Evolutionary conservation across 441 rosid genomes (phyloP).

Genomic region (Bruguiera hainesii): DNA sequence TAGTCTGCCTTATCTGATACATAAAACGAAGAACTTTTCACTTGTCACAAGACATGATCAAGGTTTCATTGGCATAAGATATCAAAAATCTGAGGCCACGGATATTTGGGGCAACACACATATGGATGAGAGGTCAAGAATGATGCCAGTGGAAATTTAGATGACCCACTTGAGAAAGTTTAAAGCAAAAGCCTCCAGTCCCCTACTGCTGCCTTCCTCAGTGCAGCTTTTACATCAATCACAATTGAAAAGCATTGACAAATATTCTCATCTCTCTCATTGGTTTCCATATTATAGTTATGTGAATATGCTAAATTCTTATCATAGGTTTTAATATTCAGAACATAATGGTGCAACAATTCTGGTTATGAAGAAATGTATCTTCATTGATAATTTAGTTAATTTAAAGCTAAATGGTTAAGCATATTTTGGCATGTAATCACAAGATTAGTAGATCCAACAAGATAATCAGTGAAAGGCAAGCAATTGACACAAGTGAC

Average conservation of each 20-base stretch:
- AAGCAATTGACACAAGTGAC: slow-evolving; percentile 9
- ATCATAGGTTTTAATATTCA: slow-evolving; percentile 7
- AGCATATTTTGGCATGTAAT: slow-evolving; percentile 1
- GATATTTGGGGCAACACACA: slow-evolving; percentile 14
- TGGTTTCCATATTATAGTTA: slow-evolving; percentile 25
- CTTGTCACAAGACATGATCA: slow-evolving; percentile 15
- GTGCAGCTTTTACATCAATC: slow-evolving; percentile 31
- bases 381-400: too few species aligned
- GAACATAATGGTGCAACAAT: slow-evolving; percentile 13
- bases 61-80: slow-evolving; percentile 28
- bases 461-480: slow-evolving; percentile 1
- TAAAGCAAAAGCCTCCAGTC: slow-evolving; percentile 22
- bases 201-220: slow-evolving; percentile 21
- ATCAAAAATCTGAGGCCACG: slow-evolving; percentile 6
- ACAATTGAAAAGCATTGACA: slow-evolving; percentile 15
- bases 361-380: too few species aligned
- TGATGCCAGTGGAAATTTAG: slow-evolving; percentile 35
- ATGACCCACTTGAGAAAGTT: slow-evolving; percentile 28
- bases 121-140: slow-evolving; percentile 29
- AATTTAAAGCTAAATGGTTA: slow-evolving; percentile 4
- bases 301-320: slow-evolving; percentile 25
- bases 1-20: slow-evolving; percentile 22
- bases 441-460: slow-evolving; percentile 12
- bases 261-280: slow-evolving; percentile 16
- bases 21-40: slow-evolving; percentile 29